Evolutionary conservation across 768 basidiomycete species (phyloP).

Genomic region (Rhizopogon vesiculosus): DNA sequence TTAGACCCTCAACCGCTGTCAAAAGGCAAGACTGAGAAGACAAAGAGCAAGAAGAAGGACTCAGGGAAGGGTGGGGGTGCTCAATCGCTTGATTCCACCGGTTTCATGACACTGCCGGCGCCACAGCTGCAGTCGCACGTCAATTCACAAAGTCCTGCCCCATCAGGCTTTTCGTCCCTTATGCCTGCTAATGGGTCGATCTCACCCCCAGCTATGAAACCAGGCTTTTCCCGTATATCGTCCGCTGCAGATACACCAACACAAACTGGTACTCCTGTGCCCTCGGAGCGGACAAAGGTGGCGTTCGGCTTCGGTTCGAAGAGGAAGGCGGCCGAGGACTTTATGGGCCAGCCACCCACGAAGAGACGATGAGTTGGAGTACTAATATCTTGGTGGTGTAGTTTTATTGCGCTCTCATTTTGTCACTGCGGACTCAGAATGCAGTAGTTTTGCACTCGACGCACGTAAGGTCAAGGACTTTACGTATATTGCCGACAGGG

Average conservation of each 20-base stretch:
- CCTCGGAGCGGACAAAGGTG: conserved; percentile 67
- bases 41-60: conserved; percentile 78
- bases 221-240: conserved; percentile 76
- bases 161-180: conserved; percentile 31
- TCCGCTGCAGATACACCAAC: conserved; percentile 48
- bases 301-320: conserved; percentile 76
- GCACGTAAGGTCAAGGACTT: neutral
- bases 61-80: conserved; percentile 42
- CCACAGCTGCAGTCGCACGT: conserved; percentile 41
- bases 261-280: conserved; percentile 50
- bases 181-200: conserved; percentile 32
- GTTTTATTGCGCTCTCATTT: neutral
- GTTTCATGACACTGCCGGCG: conserved; percentile 72
- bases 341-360: conserved; percentile 57
- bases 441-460: neutral
- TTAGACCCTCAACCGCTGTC: conserved; percentile 75
- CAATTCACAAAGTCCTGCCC: conserved; percentile 36
- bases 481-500: neutral
- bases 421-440: neutral
- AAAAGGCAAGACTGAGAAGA: conserved; percentile 81
- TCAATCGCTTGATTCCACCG: conserved; percentile 43
- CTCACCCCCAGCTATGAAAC: conserved; percentile 54
- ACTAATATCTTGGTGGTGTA: neutral
- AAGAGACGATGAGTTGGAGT: conserved; percentile 40
- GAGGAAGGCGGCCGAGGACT: conserved; percentile 74